Evolutionary conservation across 345 rosid genomes (phyloP), one percentile per base, ranked within the genome.

Genomic region (Passiflora organensis): DNA sequence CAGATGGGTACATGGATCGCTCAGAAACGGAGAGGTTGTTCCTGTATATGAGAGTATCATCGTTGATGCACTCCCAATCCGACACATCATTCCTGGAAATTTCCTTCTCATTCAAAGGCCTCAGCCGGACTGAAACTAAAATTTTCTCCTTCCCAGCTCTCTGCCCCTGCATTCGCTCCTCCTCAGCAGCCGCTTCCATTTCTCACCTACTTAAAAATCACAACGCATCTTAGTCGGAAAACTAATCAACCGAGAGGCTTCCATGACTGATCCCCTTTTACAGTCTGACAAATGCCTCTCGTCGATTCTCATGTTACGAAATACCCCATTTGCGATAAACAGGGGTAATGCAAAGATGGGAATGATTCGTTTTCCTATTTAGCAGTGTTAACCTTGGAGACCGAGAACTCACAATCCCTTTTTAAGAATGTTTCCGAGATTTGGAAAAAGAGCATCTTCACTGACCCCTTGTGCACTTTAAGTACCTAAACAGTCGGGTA

Each of bases 41-140:
- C 69, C 78, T 75, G 78, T 76, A 84, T 57, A 89, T 59, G 51
- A 93, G 57, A 13, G 91, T 86, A 63, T 64, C 70, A 8, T 83
- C 83, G 65, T 72, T 81, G 76, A 86, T 81, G 63, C 94, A 89
- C 70, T 89, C 96, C 96, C 99, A 89, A 70, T 93, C 96, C 1
- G 79, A 80, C 16, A 77, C 80, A 37, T 89, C 99, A 56, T 81
- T 62, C 62, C 73, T 81, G 25, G 80, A 72, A 65, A 60, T 77
- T 70, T 93, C 99, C 78, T 79, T 93, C 66, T 72, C 83, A 76
- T 65, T 93, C 76, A 89, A 65, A 59, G 95, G 99, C 77, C 99
- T 71, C 66, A 93, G 48, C 50, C 96, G 87, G 64, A 93, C 91
- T 20, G 91, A 89, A 57, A 89, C 96, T 47, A 80, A 71, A 56